Base-by-base conservation (phyloP, 2,329 filamentous ascomycete genomes). In the Pseudocercospora macadamiae region DNA sequence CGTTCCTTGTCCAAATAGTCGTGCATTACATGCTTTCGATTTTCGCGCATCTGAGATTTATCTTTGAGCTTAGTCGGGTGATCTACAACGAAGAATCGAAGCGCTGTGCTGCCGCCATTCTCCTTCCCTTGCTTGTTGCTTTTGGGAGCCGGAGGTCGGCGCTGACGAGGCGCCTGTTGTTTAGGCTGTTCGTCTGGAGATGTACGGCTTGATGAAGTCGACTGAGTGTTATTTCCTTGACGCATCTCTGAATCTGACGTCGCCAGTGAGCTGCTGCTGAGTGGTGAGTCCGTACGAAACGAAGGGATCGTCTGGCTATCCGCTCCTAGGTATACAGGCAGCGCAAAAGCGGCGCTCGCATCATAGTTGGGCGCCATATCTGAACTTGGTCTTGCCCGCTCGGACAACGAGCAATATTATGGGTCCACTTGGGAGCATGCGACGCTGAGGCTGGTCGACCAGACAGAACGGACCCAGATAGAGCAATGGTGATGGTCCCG, bases 21-120 rank as follows among this genome's bases (percentile, higher is more conserved):
- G 28, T 69, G 59, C 70, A 73, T 73, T 18, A 73, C 71, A 57
- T 70, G 66, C 39, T 65, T 60, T 2, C 71, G 69, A 37, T 69
- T 68, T 48, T 68, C 63, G 19, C 64, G 64, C 66, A 72, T 67
- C 12, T 66, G 65, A 3, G 55, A 60, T 34, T 63, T 67, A 47
- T 73, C 65, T 47, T 64, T 69, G 36, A 70, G 64, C 51, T 72
- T 57, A 12, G 55, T 62, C 4, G 68, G 69, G 37, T 70, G 59
- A 23, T 65, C 64, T 19, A 70, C 64, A 19, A 67, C 65, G 47
- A 71, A 65, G 63, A 67, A 71, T 36, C 59, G 62, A 12, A 66
- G 61, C 21, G 57, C 39, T 4, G 9, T 32, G 23, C 18, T 51
- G 16, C 16, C 28, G 30, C 45, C 16, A 21, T 32, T 34, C 23